Base-by-base conservation (phyloP, 305 asterid genomes). In the Salvia sclarea region DNA sequence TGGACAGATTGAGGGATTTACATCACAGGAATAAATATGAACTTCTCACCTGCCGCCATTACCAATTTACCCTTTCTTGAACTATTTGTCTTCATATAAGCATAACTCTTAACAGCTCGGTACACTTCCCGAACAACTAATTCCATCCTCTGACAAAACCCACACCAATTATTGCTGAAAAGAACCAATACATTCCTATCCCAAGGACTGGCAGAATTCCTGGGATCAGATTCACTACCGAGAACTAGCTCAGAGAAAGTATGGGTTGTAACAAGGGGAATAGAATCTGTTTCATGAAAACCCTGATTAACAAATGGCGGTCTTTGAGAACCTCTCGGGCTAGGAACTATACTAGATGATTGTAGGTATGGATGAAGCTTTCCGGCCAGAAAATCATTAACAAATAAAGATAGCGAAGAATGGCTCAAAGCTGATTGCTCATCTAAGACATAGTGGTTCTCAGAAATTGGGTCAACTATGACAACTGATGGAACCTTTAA, bases 131-230 rank as follows among this genome's bases (percentile, higher is more conserved):
- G 99, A 71, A 94, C 95, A 72, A 91, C 83, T 70, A 87, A 79
- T 83, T 94, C 97, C 96, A 85, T 86, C 84, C 96, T 86, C 81
- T 83, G 96, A 82, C 99, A 94, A 84, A 94, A 91, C 35, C 96
- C 96, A 83, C 99, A 94, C 97, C 97, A 94, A 81, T 72, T 80
- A 63, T 79, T 87, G 82, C 87, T 89, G 63, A 94, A 91, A 70
- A 94, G 95, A 78, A 94, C 92, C 77, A 94, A 75, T 45, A 84
- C 86, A 67, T 89, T 83, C 74, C 79, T 81, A 77, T 80, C 81
- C 83, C 84, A 76, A 45, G 88, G 73, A 66, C 73, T 75, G 60
- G 74, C 77, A 31, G 74, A 68, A 69, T 73, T 76, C 75, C 67
- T 75, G 54, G 80, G 74, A 71, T 82, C 85, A 64, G 91, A 86